Base-by-base conservation (phyloP, 805 yeast genomes). In the Starmerella tilneyi region DNA sequence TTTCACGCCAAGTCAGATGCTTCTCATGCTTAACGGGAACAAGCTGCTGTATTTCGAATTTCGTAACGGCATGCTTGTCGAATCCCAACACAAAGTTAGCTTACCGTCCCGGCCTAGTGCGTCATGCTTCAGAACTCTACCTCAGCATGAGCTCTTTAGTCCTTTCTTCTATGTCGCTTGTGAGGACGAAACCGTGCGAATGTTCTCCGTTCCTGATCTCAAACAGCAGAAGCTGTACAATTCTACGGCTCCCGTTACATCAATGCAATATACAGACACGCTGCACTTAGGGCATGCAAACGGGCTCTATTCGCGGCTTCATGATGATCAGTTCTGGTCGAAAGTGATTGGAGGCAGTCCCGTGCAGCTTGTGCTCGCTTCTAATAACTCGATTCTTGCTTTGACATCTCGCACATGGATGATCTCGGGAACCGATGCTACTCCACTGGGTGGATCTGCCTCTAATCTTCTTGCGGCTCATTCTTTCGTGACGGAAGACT, bases 41-140 rank as follows among this genome's bases (percentile, higher is more conserved):
- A 88, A 82, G 46, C 54, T 89, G 3, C 79, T 81, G 3, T 89
- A 89, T 62, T 89, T 92, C 61, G 96, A 89, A 61, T 66, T 78
- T 23, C 84, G 76, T 51, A 71, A 69, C 22, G 86, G 79, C 52
- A 71, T 76, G 38, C 64, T 92, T 40, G 72, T 77, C 27, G 96
- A 89, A 58, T 80, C 77, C 54, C 77, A 76, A 44, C 79, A 76
- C 33, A 65, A 76, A 12, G 64, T 75, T 24, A 80, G 78, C 46
- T 40, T 78, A 6, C 58, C 71, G 0, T 21, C 41, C 3, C 29
- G 17, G 2, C 41, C 51, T 12, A 42, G 75, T 6, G 58, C 70
- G 2, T 45, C 70, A 1, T 73, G 80, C n/a, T 74, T 73, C 3
- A 65, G 74, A 5, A 70, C 73, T 0, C 57, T 61, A 2, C n/a